Evolutionary conservation across 768 basidiomycete genomes (phyloP), one percentile per base, ranked within the genome.

Genomic region (Lepiota venenata): DNA sequence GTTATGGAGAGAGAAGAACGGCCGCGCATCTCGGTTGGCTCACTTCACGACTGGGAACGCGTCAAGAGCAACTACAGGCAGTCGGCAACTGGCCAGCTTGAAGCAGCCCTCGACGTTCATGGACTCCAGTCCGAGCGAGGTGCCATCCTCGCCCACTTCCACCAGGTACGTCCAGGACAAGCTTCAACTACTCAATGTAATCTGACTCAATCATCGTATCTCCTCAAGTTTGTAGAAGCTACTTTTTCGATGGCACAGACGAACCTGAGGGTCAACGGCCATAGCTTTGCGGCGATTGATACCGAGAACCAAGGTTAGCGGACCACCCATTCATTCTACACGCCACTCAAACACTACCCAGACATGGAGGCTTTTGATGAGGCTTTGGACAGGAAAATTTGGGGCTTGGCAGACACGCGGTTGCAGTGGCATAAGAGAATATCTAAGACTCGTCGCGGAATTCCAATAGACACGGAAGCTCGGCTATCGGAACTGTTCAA

Each of bases 301-400:
- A 73, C 77, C 16, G 74, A 77, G 46, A 81, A 79, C 56, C 76
- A 80, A 61, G 80, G 86, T 82, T 32, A 46, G 47, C 49, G 69
- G 29, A 15, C 9, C 22, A 36, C 40, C 22, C 49, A 4, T 21
- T 38, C 22, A 38, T 48, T 20, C 16, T 10, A 14, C 21, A 3
- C 27, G 3, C 47, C 21, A 35, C 21, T 47, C 8, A 44, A 39
- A 43, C 45, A 10, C 47, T n/a, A 20, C 25, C 25, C 57, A 87
- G 84, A 84, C 41, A 81, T 83, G 60, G 90, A 93, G 62, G 78
- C 83, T 2, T 96, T 93, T 66, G 91, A 96, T 62, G 92, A 96
- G 68, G 83, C 82, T 2, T 79, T 96, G 29, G 93, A 95, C 65
- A 73, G 89, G 47, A 81, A 81, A 42, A 87, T 94, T 42, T 92